Evolutionary conservation across 164 flowering plant genomes (phyloP), one percentile per base, ranked within the genome.

Genomic region (Sedum album): DNA sequence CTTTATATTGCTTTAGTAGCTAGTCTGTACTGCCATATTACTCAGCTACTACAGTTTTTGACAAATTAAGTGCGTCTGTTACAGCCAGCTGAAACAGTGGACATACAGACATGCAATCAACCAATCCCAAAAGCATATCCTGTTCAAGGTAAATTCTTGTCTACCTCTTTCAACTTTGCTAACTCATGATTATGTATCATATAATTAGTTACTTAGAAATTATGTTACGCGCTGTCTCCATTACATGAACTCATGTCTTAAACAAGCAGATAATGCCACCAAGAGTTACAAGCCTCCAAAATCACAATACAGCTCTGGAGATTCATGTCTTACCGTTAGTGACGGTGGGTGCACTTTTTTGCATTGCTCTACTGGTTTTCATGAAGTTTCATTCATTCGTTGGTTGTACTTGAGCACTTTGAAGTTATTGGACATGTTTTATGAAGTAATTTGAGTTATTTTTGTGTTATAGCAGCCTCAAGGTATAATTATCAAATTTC

Each of bases 31-130:
- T 25, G 4, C 28, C 25, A 31, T 25, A n/a, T 49, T 26, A 31
- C 20, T 23, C 65, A 11, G 4, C 51, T 31, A 6, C 28, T 23
- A n/a, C 21, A 44, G 38, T 39, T 41, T 31, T 18, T 42, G 39
- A 23, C 44, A 28, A 18, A 55, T 68, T 21, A 8, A 18, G n/a
- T n/a, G n/a, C 31, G 17, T 60, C 46, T 20, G 25, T 26, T 17
- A 65, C 84, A 85, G 91, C 86, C 69, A 69, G 71, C 91, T 65
- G 96, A 83, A 74, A 84, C 91, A 46, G 88, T 94, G 74, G 96
- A 91, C 79, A 89, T 87, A 66, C 87, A 83, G 49, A 91, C 97
- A 55, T 85, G 83, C 74, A 91, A 91, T 70, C 96, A 88, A 72
- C 70, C 97, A 15, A 77, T 84, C 71, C 75, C 85, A 6, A 87